Evolutionary conservation across 345 rosid species (phyloP).

Genomic region (Corchorus capsularis): DNA sequence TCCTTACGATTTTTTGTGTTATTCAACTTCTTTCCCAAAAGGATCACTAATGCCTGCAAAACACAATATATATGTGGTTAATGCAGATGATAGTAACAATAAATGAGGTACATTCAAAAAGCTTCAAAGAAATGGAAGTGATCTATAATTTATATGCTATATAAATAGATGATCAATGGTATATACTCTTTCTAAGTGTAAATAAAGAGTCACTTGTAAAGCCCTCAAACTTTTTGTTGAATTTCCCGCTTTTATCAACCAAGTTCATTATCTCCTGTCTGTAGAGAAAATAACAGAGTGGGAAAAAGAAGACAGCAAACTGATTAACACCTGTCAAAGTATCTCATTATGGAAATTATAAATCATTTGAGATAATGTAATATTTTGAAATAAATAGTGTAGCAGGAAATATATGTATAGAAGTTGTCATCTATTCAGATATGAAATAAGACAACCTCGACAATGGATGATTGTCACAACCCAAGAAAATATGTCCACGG

Average conservation of each 20-base stretch:
- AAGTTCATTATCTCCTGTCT: slow-evolving; percentile 96
- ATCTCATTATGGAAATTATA: background rate
- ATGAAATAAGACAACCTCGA: slow-evolving; percentile 59
- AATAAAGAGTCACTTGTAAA: slow-evolving; percentile 60
- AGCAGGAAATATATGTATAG: background rate
- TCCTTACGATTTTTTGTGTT: slow-evolving; percentile 71
- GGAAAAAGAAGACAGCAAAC: background rate
- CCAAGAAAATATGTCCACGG: slow-evolving; percentile 71
- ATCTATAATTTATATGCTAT: background rate
- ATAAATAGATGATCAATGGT: background rate
- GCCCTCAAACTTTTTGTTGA: slow-evolving; percentile 60
- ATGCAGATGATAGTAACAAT: background rate
- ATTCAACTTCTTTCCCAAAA: slow-evolving; percentile 83
- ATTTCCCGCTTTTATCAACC: slow-evolving; percentile 76
- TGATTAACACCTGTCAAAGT: background rate
- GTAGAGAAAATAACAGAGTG: slow-evolving; percentile 20
- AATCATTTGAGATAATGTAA: background rate
- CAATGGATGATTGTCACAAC: slow-evolving; percentile 94
- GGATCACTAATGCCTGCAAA: slow-evolving; percentile 80
- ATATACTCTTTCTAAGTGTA: background rate
- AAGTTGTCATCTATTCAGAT: background rate
- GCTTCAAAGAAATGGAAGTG: background rate
- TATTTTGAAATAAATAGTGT: background rate
- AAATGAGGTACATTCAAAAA: background rate
- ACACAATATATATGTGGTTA: slow-evolving; percentile 10